Base-by-base conservation (phyloP, 1,284 basidiomycete genomes). In the Melanopsichium pennsylvanicum region DNA sequence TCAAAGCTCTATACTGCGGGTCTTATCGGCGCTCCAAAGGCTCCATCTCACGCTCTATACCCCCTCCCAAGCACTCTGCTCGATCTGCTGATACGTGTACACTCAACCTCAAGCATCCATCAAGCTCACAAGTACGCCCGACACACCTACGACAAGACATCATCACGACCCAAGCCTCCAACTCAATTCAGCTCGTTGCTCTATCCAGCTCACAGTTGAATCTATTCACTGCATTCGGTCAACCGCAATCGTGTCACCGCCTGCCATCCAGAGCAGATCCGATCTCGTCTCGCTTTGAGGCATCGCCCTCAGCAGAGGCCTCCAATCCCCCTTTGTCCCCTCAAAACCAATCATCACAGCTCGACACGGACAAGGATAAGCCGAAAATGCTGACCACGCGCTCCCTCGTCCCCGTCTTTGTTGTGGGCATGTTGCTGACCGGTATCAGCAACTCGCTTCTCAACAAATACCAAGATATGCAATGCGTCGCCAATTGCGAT, bases 351-450 rank as follows among this genome's bases (percentile, higher is more conserved):
- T 25, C 46, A 7, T 15, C 26, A 32, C 16, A 44, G 26, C 11
- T 16, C 32, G 13, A 32, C 8, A 12, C 25, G 21, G 21, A 31
- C 35, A 3, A 38, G 5, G 22, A 4, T n/a, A 34, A 51, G 21
- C 31, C 58, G 62, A 54, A 54, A 45, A 57, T 61, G 63, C 37
- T 66, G 36, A 49, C 50, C 7, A 39, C 60, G 37, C 48, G 51
- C 19, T 66, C 68, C 5, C 49, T 60, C 33, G 54, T 84, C 7
- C 80, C 82, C 25, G 73, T 83, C 35, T 78, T 85, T 27, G 83
- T 85, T 21, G 78, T 72, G 21, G 84, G 84, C 50, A 85, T 85
- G 84, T 83, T 85, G 55, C 64, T 84, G 31, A 83, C 84, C 6
- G 85, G 85, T 31, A 84, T 81, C 46, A 49, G 70, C 57, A 80